phyloP scores from a whole-genome alignment of 148 eudicot genomes.

The Rhododendron mucronatum region DNA sequence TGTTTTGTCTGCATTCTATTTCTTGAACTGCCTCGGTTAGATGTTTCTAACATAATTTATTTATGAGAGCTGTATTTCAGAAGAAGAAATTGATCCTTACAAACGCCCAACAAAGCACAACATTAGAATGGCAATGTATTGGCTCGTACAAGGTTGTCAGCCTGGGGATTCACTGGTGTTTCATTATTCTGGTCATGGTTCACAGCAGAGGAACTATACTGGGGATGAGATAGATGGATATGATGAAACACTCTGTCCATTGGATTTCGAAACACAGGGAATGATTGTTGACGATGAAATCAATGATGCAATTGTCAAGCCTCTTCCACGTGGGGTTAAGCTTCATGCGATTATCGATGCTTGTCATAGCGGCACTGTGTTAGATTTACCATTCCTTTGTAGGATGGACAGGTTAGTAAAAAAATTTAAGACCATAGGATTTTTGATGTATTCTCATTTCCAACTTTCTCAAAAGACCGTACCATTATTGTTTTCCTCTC shows the following conservation, averaged over 20 bases:
- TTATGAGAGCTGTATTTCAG: conserved; percentile 28
- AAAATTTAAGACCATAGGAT: too few species aligned
- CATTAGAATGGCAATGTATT: conserved; percentile 50
- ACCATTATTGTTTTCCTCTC: background rate
- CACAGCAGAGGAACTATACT: conserved; percentile 42
- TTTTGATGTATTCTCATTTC: background rate
- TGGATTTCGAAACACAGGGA: conserved; percentile 55
- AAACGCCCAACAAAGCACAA: conserved; percentile 48
- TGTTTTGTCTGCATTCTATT: conserved; percentile 2
- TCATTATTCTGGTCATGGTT: conserved; percentile 63
- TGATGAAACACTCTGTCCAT: conserved; percentile 50
- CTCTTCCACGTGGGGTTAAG: conserved; percentile 47
- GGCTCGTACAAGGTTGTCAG: conserved; percentile 58
- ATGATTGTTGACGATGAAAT: conserved; percentile 53
- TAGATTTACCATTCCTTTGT: conserved; percentile 51
- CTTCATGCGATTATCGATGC: conserved; percentile 57
- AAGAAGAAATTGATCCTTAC: conserved; percentile 48
- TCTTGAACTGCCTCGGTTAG: background rate
- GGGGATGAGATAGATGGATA: conserved; percentile 56
- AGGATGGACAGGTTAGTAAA: conserved; percentile 44
- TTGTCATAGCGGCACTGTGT: conserved; percentile 51
- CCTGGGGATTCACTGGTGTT: conserved; percentile 57
- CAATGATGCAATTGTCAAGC: conserved; percentile 42
- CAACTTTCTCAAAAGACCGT: background rate
- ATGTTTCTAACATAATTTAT: conserved; percentile 9